Conservation (phyloP, 2,329 filamentous ascomycete species). For the Pseudomassariella vexata region DNA sequence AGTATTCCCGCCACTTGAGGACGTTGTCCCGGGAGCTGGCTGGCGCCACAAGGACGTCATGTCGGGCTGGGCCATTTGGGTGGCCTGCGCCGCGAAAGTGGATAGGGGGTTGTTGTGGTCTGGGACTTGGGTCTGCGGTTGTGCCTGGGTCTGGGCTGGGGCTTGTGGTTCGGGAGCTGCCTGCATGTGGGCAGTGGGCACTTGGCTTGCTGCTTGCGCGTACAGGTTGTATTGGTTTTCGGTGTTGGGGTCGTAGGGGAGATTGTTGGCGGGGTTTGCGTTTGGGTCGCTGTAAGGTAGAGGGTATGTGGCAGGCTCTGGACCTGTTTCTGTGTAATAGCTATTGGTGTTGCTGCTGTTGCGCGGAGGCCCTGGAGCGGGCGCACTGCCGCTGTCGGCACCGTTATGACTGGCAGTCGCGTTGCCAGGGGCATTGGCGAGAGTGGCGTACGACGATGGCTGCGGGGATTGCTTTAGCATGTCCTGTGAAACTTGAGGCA, state of each 20-base stretch:
- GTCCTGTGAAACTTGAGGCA: slow-evolving; percentile 18
- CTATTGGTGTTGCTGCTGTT: slow-evolving; percentile 15
- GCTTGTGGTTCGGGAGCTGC: slow-evolving; percentile 19
- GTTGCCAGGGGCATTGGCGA: slow-evolving; percentile 13
- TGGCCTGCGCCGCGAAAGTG: slow-evolving; percentile 21
- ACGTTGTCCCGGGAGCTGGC: slow-evolving; percentile 20
- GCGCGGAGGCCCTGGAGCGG: no score
- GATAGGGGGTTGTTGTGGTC: slow-evolving; percentile 20
- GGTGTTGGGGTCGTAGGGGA: slow-evolving; percentile 21
- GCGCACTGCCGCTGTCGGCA: slow-evolving; percentile 11
- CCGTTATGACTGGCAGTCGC: slow-evolving; percentile 12
- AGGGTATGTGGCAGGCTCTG: slow-evolving; percentile 20
- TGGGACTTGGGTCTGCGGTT: slow-evolving; percentile 12
- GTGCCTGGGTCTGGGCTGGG: slow-evolving; percentile 20
- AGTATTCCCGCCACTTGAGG: slow-evolving; percentile 37
- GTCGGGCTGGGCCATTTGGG: slow-evolving; percentile 21
- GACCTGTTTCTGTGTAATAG: slow-evolving; percentile 19
- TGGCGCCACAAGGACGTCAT: slow-evolving; percentile 23
- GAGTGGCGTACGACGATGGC: slow-evolving; percentile 18
- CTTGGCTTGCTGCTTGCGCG: slow-evolving; percentile 18
- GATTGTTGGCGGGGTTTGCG: slow-evolving; percentile 14
- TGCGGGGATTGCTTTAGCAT: slow-evolving; percentile 24
- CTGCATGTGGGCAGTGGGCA: slow-evolving; percentile 17
- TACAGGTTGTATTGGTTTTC: slow-evolving; percentile 20
- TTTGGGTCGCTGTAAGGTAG: slow-evolving; percentile 19